phyloP scores from a whole-genome alignment of 139 green algal genomes.

The Coccomyxa sp. region DNA sequence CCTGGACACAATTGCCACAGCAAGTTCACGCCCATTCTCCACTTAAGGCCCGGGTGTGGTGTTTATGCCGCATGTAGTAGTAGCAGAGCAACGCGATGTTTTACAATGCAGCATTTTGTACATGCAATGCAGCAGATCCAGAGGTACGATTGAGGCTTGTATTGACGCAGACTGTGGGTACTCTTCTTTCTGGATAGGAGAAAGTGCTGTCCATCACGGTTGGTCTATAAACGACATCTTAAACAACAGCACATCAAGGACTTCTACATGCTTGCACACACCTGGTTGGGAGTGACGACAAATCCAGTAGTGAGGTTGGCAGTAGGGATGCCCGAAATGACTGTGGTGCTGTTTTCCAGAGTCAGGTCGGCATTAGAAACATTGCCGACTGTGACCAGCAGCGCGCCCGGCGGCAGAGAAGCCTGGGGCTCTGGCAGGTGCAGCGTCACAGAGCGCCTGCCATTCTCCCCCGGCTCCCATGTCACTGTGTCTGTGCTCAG shows the following conservation, averaged over 20 bases:
- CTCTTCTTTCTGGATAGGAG: too few species aligned
- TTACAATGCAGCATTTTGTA: not conserved
- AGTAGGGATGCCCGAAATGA: not conserved
- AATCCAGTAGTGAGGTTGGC: slow-evolving; percentile 5
- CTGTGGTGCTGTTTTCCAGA: not conserved
- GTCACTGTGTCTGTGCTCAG: not conserved
- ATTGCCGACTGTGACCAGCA: slow-evolving; percentile 6
- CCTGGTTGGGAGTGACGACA: slow-evolving; percentile 6
- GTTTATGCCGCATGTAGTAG: not conserved
- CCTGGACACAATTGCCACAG: not conserved
- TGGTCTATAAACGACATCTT: too few species aligned
- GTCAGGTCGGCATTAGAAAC: slow-evolving; percentile 16
- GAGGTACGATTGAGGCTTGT: too few species aligned
- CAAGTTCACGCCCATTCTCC: too few species aligned
- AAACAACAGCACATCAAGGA: too few species aligned
- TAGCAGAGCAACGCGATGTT: not conserved
- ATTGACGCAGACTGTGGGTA: too few species aligned
- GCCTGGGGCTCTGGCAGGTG: not conserved
- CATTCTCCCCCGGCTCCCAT: not conserved
- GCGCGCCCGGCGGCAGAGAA: not conserved
- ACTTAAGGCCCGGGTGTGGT: not conserved
- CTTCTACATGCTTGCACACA: not conserved
- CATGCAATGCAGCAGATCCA: not conserved
- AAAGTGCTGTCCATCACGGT: too few species aligned
- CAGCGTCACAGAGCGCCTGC: slow-evolving; percentile 1